Evolutionary conservation across 1,284 basidiomycete genomes (phyloP), one percentile per base, ranked within the genome.

Genomic region (Xerocomus cyaneibrunnescens): DNA sequence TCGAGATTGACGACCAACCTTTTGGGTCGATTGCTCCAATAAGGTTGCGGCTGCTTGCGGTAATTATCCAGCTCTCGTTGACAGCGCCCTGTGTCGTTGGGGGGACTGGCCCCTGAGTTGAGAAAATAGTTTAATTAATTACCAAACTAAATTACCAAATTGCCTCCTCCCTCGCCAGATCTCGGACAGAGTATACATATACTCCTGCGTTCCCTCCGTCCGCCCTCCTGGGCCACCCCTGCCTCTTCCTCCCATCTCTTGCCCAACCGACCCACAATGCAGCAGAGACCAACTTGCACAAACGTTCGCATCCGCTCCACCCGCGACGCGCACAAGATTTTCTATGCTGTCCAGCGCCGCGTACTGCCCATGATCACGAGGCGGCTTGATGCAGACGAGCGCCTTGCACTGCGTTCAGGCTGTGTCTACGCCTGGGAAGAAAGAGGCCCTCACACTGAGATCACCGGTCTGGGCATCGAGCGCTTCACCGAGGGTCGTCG

Each of bases 361-460:
- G 58, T 81, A 40, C 74, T 91, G 44, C 80, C 81, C 52, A 87
- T 91, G 79, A 85, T 90, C 59, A 83, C 84, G 42, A 77, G 89
- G 57, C 78, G 89, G 14, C 77, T 92, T 48, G 89, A 91, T 61
- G 82, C 86, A 35, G 87, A 90, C 59, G 89, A 84, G 58, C 80
- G 84, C 43, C 74, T 76, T 19, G 80, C 81, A 2, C 72, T 87
- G 55, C 66, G 72, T 37, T 78, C 87, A 5, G 89, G 89, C 25
- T 87, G 87, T 59, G 81, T 90, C 48, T 92, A 91, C 64, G 85
- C 88, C 49, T 92, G 89, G 89, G 89, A 92, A 68, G 89, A 90
- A 66, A 78, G 87, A 49, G 85, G 85, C 9, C 85, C 84, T 31
- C 84, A 87, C 52, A 85, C 85, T 31, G 82, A 84, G 65, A 81